These are phyloP conservation scores for Trypanosoma congolense DNA, from an alignment of 208 protist species.

Conservation along the genomic window DNA sequence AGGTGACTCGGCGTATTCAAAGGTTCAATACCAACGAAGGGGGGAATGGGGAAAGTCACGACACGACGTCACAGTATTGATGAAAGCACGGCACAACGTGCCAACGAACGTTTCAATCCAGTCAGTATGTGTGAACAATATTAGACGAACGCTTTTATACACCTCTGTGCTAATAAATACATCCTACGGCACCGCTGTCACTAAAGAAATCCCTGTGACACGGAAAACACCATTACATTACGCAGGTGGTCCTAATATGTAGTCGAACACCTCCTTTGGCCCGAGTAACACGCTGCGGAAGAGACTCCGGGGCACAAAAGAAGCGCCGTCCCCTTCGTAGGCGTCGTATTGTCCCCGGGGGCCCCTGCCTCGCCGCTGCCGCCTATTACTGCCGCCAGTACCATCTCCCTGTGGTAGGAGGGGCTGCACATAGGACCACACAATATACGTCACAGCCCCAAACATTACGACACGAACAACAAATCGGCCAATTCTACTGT, in stretches of 20 bases:
- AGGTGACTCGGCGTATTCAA: too few relatives aligned
- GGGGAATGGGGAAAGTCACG: too few relatives aligned
- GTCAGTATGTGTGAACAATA: too few relatives aligned
- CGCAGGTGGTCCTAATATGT: constrained; percentile 47
- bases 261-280: constrained; percentile 79
- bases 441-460: constrained; percentile 35
- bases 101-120: too few relatives aligned
- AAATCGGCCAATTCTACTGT: constrained; percentile 54
- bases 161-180: too few relatives aligned
- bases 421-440: constrained; percentile 29
- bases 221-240: constrained; percentile 1
- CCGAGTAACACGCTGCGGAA: constrained; percentile 65
- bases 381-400: neutral
- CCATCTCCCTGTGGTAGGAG: neutral
- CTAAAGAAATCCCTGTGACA: neutral
- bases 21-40: too few relatives aligned
- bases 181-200: too few relatives aligned
- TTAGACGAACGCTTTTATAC: too few relatives aligned
- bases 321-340: constrained; percentile 9
- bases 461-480: constrained; percentile 53
- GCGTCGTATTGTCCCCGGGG: constrained; percentile 12
- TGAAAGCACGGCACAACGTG: too few relatives aligned
- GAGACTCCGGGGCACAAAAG: constrained; percentile 27
- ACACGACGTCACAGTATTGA: too few relatives aligned
- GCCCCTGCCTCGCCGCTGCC: constrained; percentile 3